Conservation (phyloP, 208 protist genomes). For the Borovskyia barvae region DNA sequence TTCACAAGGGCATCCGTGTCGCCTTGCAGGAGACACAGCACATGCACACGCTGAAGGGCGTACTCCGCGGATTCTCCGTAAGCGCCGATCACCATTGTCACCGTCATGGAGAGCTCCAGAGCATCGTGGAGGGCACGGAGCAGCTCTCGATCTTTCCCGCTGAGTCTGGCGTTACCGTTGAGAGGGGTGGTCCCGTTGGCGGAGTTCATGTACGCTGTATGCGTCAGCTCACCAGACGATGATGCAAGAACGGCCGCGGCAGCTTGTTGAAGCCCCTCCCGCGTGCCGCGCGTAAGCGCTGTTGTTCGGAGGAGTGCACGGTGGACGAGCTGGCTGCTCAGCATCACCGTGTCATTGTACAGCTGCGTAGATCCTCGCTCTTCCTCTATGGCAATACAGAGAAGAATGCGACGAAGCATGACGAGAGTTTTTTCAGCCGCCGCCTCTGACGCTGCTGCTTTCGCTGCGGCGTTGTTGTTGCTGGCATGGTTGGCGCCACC, state of each 20-base stretch:
- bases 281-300: conserved; percentile 37
- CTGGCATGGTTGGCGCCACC: not conserved
- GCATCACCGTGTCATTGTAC: conserved; percentile 40
- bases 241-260: conserved; percentile 29
- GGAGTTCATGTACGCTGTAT: not conserved
- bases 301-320: conserved; percentile 37
- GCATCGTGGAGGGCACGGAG: conserved; percentile 31
- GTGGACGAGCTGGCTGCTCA: conserved; percentile 31
- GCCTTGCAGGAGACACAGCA: conserved; percentile 38
- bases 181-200: too few species aligned
- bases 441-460: not conserved
- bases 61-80: conserved; percentile 37
- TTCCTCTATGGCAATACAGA: conserved; percentile 50
- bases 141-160: conserved; percentile 17
- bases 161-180: conserved; percentile 3
- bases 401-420: conserved; percentile 40
- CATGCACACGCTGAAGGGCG: conserved; percentile 61
- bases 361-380: conserved; percentile 41
- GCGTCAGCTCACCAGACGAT: not conserved
- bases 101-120: conserved; percentile 36
- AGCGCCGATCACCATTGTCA: conserved; percentile 36
- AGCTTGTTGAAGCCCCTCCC: conserved; percentile 37
- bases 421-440: conserved; percentile 21
- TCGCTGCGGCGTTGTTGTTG: not conserved
- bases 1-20: conserved; percentile 42